Evolutionary conservation across 2,329 filamentous ascomycete genomes (phyloP), one percentile per base, ranked within the genome.

Genomic region (Neophaeococcomyces mojaviensis): DNA sequence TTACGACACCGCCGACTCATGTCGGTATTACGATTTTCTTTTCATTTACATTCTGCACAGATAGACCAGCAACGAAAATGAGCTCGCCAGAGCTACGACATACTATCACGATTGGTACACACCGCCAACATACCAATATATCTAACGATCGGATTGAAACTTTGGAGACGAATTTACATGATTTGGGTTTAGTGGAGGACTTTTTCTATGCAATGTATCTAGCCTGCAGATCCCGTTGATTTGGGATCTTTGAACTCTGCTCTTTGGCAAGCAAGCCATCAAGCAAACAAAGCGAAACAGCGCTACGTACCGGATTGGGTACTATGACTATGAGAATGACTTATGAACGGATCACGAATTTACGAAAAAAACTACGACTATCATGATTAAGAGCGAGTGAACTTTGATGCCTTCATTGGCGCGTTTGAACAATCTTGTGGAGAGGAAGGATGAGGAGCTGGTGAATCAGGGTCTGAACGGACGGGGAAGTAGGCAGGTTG

Each of bases 81-180:
- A 37, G 32, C 41, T 44, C 33, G 33, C 33, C 30, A 34, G 41
- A 37, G 32, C 33, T 36, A 36, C 22, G 33, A 36, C 37, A 36
- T 20, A 31, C 18, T 26, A 39, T 15, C 19, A 28, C 18, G n/a
- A 39, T n/a, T 44, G 41, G 41, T 44, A 44, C 41, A 44, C 41
- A 44, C 41, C 41, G 37, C 28, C 22, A 22, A 33, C 26, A 19
- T 6, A 19, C 15, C 8, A n/a, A 12, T 15, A 18, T 8, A 10
- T 26, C 13, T 26, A 12, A 24, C 19, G 15, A 22, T 24, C 20
- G 30, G 28, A 22, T 43, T 43, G 39, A 31, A 16, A 12, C 34
- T 24, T 8, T 44, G 32, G 22, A 12, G 19, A 12, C 32, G 13
- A 20, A 37, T 10, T 22, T 19, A 19, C 16, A 10, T 37, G 34